phyloP scores from a whole-genome alignment of 768 basidiomycete species.

The Neoboletus subvelutipes region DNA sequence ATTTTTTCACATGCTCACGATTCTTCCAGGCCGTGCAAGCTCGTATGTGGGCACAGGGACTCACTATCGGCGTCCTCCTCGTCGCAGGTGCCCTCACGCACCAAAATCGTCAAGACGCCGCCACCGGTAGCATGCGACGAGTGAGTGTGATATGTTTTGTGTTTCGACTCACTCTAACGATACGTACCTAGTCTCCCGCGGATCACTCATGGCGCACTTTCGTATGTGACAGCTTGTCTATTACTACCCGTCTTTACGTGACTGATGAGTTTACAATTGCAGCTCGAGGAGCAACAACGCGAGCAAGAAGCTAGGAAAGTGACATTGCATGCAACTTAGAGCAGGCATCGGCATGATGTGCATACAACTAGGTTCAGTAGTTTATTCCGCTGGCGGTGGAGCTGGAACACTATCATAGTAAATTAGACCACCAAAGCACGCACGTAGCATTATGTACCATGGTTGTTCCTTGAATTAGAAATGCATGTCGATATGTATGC shows the following conservation, averaged over 20 bases:
- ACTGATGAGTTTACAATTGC: not conserved
- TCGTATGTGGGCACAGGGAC: conserved; percentile 86
- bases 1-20: conserved; percentile 21
- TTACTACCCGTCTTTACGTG: not conserved
- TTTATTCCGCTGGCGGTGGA: not conserved
- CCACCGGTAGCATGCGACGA: conserved; percentile 20
- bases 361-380: not conserved
- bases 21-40: conserved; percentile 69
- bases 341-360: not conserved
- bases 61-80: conserved; percentile 74
- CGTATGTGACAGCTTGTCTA: conserved; percentile 15
- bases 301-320: conserved; percentile 22
- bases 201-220: conserved; percentile 33
- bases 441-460: not conserved
- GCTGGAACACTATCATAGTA: not conserved
- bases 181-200: conserved; percentile 7
- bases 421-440: not conserved
- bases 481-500: not conserved
- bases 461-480: not conserved
- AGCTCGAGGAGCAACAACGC: conserved; percentile 31
- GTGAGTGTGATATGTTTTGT: conserved; percentile 9
- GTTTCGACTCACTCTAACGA: not conserved
- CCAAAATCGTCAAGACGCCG: conserved; percentile 42
- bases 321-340: conserved; percentile 4
- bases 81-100: conserved; percentile 69